These are phyloP conservation scores for Balansia obtecta DNA, from an alignment of 2,329 filamentous ascomycete species.

Conservation along the genomic window DNA sequence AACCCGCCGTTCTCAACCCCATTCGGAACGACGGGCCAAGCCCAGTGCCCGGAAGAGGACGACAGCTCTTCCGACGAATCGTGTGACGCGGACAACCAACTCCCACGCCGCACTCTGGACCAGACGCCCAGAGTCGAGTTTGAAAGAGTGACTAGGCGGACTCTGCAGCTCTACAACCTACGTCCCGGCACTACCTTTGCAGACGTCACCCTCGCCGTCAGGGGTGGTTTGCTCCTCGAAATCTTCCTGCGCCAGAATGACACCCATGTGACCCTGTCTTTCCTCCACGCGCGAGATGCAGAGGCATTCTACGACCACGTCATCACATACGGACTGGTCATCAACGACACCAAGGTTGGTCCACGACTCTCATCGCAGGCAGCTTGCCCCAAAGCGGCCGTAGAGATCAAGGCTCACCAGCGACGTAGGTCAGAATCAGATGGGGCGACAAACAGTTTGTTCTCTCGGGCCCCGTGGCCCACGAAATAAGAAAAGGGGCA, in stretches of 20 bases:
- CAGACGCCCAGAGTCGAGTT: not conserved
- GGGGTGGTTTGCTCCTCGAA: slow-evolving; percentile 60
- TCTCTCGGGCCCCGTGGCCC: slow-evolving; percentile 48
- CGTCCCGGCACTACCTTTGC: slow-evolving; percentile 48
- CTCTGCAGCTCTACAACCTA: slow-evolving; percentile 50
- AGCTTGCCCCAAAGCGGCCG: not conserved
- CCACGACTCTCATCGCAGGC: not conserved
- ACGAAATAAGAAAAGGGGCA: slow-evolving; percentile 53
- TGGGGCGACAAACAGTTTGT: slow-evolving; percentile 64
- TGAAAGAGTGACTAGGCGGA: slow-evolving; percentile 34
- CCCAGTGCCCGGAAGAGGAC: not conserved
- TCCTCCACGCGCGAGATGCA: slow-evolving; percentile 52
- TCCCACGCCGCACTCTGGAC: not conserved
- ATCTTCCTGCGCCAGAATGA: slow-evolving; percentile 50
- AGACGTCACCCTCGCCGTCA: slow-evolving; percentile 52
- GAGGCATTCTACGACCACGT: slow-evolving; percentile 51
- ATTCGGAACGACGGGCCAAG: not conserved
- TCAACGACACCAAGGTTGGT: slow-evolving; percentile 48
- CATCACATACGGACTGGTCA: slow-evolving; percentile 53
- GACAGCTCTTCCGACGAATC: not conserved
- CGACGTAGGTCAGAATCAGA: slow-evolving; percentile 47
- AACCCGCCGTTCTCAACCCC: not conserved
- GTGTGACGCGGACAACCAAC: not conserved
- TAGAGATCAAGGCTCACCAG: not conserved
- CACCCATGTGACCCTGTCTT: slow-evolving; percentile 53